Base-by-base conservation (phyloP, 2,329 filamentous ascomycete genomes). In the Arthrobotrys sphaeroides region DNA sequence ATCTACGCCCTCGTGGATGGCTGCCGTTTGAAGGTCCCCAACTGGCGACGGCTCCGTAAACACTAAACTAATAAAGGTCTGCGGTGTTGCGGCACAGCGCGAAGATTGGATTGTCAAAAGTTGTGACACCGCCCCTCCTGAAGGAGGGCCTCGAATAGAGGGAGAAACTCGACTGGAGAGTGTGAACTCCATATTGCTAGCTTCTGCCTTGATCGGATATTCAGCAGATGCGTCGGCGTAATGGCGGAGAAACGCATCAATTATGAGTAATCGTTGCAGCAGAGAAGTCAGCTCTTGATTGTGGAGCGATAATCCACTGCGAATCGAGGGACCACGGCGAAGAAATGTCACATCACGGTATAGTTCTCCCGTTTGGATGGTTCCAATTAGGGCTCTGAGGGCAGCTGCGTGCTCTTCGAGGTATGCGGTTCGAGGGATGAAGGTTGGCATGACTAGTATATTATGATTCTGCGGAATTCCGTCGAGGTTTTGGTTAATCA, bases 91-190 rank as follows among this genome's bases (percentile, higher is more conserved):
- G 10, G 20, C 20, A 20, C n/a, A 33, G 5, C 33, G 24, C 36
- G 62, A 47, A n/a, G 28, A 36, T 18, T 53, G 45, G 10, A 57
- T 49, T 13, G 12, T 67, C 62, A 57, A n/a, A 22, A 43, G 16
- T 10, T 13, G 33, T 36, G 1, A 9, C n/a, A 22, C 7, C 9
- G 13, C 7, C 12, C 22, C 10, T 38, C 9, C 10, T 10, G 16
- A 18, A 36, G 13, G 5, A 6, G 18, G 5, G 5, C 10, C 7
- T 4, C 9, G 13, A 22, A n/a, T 9, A 22, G 3, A 16, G 6
- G 47, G 4, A 33, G 4, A 55, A 33, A 12, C 2, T 20, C 43
- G 12, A 13, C 24, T 3, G 6, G 16, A 24, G 2, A 67, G 5
- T 40, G 36, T 57, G 28, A 57, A 67, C 1, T 22, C 20, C 49